phyloP scores from a whole-genome alignment of 805 yeast species.

The Cyberlindnera mississippiensis region DNA sequence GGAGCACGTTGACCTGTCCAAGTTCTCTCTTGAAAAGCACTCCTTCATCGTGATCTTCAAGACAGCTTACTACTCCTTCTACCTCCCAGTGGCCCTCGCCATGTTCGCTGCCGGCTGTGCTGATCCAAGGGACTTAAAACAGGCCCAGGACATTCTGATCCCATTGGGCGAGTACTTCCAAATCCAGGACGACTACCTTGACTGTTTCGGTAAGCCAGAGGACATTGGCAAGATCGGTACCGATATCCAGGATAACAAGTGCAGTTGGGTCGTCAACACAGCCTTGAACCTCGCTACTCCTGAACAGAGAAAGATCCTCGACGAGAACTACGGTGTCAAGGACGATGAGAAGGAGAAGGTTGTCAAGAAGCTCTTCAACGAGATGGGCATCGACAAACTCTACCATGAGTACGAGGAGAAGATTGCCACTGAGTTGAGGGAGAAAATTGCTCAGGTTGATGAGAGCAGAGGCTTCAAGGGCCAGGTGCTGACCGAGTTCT shows the following conservation, averaged over 20 bases:
- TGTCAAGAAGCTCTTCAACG: slow-evolving; percentile 70
- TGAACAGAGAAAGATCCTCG: slow-evolving; percentile 79
- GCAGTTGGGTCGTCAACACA: slow-evolving; percentile 95
- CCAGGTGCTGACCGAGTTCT: slow-evolving; percentile 79
- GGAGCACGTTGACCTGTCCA: slow-evolving; percentile 82
- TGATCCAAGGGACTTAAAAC: slow-evolving; percentile 71
- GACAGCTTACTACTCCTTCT: slow-evolving; percentile 96
- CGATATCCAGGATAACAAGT: slow-evolving; percentile 96
- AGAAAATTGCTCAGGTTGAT: slow-evolving; percentile 67
- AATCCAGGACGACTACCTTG: slow-evolving; percentile 95
- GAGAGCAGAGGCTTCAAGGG: slow-evolving; percentile 92
- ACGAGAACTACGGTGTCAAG: slow-evolving; percentile 87
- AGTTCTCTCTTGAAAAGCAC: slow-evolving; percentile 85
- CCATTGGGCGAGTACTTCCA: slow-evolving; percentile 99
- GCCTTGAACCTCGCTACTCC: slow-evolving; percentile 76
- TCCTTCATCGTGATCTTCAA: slow-evolving; percentile 93
- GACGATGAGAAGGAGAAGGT: slow-evolving; percentile 60
- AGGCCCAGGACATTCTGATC: slow-evolving; percentile 80
- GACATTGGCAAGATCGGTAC: slow-evolving; percentile 98
- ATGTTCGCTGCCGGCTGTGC: slow-evolving; percentile 87
- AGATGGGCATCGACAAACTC: slow-evolving; percentile 63
- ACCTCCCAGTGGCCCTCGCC: slow-evolving; percentile 94
- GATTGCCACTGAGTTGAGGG: slow-evolving; percentile 58
- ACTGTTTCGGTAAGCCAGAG: slow-evolving; percentile 95
- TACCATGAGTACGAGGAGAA: slow-evolving; percentile 83